Base-by-base conservation (phyloP, 495 filamentous ascomycete species). In the Filosporella fistucella region DNA sequence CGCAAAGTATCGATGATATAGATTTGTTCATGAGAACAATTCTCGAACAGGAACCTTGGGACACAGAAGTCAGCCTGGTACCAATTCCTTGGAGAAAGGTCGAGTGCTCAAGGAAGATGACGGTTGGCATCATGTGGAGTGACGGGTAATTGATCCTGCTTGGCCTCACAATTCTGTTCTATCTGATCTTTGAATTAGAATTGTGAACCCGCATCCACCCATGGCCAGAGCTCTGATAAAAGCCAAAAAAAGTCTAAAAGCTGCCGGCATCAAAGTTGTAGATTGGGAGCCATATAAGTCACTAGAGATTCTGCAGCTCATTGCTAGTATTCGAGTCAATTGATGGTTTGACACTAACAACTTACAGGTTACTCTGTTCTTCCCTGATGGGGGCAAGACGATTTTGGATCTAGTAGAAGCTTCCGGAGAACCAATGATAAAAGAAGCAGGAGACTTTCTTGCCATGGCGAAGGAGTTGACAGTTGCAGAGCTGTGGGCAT, bases 61-160 rank as follows among this genome's bases (percentile, higher is more conserved):
- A 76, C 11, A 67, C 75, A 52, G 82, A 86, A 60, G 79, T 81
- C 0, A 63, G 77, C 21, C 72, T 72, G 0, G 50, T 74, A 34
- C 74, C 81, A 46, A 35, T 86, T 2, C 82, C 82, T 2, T 86
- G 71, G 71, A 79, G 78, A 65, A 78, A 13, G 22, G 22, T 33
- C n/a, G 5, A n/a, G 24, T 4, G 10, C 1, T n/a, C 35, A 7
- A 28, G 24, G n/a, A 25, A 51, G 9, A 47, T 44, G 2, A 43
- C 39, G 6, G 49, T 51, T 20, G 49, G 49, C 6, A 74, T 54
- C 14, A 44, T 46, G 40, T 47, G 49, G 76, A 65, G 82, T 61
- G 49, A 51, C 42, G 49, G 35, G 35, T 38, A 21, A 21, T 8
- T 38, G 5, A 7, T 38, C 10, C 16, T 5, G n/a, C n/a, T n/a